These are phyloP conservation scores for Amesomyces nigricolor DNA, from an alignment of 2,329 filamentous ascomycete species.

Conservation along the genomic window DNA sequence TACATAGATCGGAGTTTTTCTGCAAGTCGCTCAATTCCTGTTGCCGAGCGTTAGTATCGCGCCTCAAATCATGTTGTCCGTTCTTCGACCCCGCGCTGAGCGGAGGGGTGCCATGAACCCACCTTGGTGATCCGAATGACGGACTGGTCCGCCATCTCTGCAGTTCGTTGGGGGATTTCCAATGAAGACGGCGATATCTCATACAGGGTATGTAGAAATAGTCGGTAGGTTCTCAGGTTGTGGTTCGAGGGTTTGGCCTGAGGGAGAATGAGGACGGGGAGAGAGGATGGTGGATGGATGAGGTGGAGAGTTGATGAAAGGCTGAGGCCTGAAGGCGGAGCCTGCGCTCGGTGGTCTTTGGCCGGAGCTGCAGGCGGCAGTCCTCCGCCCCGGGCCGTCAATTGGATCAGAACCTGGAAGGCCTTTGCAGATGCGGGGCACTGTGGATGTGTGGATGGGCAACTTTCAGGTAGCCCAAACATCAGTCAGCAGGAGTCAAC, in stretches of 20 bases:
- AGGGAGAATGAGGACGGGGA: not conserved
- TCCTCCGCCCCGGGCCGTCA: not conserved
- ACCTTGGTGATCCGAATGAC: slow-evolving; percentile 85
- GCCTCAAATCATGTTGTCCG: slow-evolving; percentile 29
- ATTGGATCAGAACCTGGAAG: not conserved
- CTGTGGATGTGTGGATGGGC: too few species aligned
- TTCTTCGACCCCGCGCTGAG: slow-evolving; percentile 28
- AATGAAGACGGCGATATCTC: not conserved
- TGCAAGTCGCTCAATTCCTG: slow-evolving; percentile 85
- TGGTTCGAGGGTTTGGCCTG: not conserved
- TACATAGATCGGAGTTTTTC: slow-evolving; percentile 77
- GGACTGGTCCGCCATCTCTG: slow-evolving; percentile 71
- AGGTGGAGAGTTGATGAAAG: not conserved
- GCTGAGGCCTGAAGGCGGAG: slow-evolving; percentile 1
- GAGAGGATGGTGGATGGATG: not conserved
- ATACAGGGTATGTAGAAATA: not conserved
- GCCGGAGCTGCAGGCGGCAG: slow-evolving; percentile 2
- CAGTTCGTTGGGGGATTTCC: slow-evolving; percentile 13
- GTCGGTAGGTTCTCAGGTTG: not conserved
- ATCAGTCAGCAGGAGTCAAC: too few species aligned
- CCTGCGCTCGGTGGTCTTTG: not conserved
- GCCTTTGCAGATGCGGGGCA: not conserved
- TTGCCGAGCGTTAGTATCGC: not conserved
- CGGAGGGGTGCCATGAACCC: slow-evolving; percentile 29
- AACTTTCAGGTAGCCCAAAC: too few species aligned